Evolutionary conservation across 2,329 filamentous ascomycete genomes (phyloP), one percentile per base, ranked within the genome.

Genomic region (Xylaria sp.): DNA sequence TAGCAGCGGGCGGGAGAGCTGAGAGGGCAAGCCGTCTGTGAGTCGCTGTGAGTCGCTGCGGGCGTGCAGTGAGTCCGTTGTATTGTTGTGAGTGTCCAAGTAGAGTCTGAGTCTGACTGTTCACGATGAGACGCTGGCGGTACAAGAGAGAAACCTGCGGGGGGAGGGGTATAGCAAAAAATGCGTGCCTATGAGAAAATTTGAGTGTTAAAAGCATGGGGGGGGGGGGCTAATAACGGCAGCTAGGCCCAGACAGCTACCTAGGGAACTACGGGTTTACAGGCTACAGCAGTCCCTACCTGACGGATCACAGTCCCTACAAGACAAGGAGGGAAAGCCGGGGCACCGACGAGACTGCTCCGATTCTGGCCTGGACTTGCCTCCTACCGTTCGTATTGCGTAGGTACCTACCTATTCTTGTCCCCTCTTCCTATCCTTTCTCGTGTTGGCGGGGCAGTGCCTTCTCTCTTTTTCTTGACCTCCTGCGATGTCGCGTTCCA

Each of bases 391-490:
- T 42, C 37, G 37, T 42, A 42, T 42, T 42, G 8, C 9, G 18
- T 47, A 18, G 11, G 44, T 49, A 30, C 52, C 42, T 59, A 54
- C 57, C 49, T 59, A 61, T 57, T 55, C 51, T 39, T 9, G 6
- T 52, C 53, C 56, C 59, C 52, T 59, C 55, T 51, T 55, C 61
- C 61, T 63, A 58, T 62, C 53, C 18, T 18, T 18, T 19, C 55
- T 60, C 46, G 10, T 63, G 58, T 59, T 64, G 62, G 62, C 60
- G 60, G 62, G 62, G 62, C 57, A 54, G 4, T 19, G n/a, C 30
- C 4, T 34, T 42, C 37, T 50, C 55, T 55, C 30, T 51, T 16
- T 19, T 35, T 39, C 2, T n/a, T n/a, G 19, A 35, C 37, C 34
- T 39, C 35, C 34, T 13, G 37, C 37, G 11, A 42, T 13, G 37